Conservation (phyloP, 2,329 filamentous ascomycete genomes). For the Alternaria tenuissima region DNA sequence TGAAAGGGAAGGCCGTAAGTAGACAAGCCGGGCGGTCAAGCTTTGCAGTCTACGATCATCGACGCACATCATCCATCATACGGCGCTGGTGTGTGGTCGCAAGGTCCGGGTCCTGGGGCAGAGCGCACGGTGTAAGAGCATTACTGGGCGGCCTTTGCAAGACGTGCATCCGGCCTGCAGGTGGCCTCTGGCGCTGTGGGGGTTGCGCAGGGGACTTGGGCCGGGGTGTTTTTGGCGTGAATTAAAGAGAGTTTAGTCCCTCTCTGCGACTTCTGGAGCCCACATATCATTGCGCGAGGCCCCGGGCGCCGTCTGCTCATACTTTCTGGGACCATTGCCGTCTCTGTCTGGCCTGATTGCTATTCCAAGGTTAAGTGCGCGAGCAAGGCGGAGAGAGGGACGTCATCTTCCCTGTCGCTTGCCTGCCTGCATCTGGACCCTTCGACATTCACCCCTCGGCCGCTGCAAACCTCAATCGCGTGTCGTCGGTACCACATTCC, state of each 20-base stretch:
- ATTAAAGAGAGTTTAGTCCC: constrained; percentile 20
- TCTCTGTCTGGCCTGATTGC: not conserved
- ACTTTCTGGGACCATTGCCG: constrained; percentile 7
- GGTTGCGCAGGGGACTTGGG: constrained; percentile 25
- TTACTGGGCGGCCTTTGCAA: constrained; percentile 10
- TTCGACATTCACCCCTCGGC: not conserved
- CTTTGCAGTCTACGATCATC: constrained; percentile 17
- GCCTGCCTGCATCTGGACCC: constrained; percentile 4
- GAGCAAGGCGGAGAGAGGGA: constrained; percentile 7
- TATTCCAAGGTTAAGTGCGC: constrained; percentile 5
- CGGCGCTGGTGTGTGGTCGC: constrained; percentile 2
- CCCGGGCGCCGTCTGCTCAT: constrained; percentile 5
- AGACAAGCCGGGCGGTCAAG: constrained; percentile 10
- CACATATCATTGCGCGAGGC: constrained; percentile 21
- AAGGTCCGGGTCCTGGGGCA: constrained; percentile 11
- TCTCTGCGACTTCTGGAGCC: constrained; percentile 15
- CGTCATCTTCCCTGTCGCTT: constrained; percentile 14
- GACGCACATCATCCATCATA: constrained; percentile 21
- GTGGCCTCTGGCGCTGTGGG: constrained; percentile 31
- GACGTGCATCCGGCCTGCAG: constrained; percentile 34
- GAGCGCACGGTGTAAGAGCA: constrained; percentile 4
- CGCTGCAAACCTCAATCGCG: constrained; percentile 4
- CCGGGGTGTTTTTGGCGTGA: constrained; percentile 13
- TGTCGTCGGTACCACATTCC: constrained; percentile 3
- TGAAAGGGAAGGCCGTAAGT: not conserved